Conservation (phyloP, 2,329 filamentous ascomycete genomes). For the Ramichloridium luteum region DNA sequence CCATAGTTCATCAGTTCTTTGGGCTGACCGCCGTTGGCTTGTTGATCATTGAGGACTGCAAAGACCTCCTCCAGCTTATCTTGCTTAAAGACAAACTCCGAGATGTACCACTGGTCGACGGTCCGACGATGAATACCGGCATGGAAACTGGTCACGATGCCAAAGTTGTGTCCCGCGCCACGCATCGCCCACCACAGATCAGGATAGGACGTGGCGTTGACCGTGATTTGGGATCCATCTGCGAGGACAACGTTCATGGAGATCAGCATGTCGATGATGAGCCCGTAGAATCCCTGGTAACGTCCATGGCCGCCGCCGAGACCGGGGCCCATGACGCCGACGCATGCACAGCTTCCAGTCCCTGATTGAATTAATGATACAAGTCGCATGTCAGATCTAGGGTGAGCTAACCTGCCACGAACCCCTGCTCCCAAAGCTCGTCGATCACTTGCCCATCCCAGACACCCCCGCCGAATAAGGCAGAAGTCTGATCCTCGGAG, state of each 20-base stretch:
- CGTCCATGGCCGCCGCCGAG: not conserved
- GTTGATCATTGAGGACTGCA: not conserved
- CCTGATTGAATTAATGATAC: too few species aligned
- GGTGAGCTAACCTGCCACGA: too few species aligned
- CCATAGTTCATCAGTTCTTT: slow-evolving; percentile 2
- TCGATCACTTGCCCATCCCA: slow-evolving; percentile 6
- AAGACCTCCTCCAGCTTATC: slow-evolving; percentile 6
- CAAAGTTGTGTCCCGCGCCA: slow-evolving; percentile 12
- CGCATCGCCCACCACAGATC: slow-evolving; percentile 10
- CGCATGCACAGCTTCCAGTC: too few species aligned
- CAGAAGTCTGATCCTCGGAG: slow-evolving; percentile 5
- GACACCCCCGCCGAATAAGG: slow-evolving; percentile 8
- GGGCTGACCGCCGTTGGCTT: slow-evolving; percentile 3
- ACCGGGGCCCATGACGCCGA: not conserved
- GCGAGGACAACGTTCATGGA: slow-evolving; percentile 1
- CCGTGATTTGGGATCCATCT: slow-evolving; percentile 1
- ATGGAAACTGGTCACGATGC: slow-evolving; percentile 7
- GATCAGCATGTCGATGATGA: slow-evolving; percentile 1
- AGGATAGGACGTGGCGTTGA: too few species aligned
- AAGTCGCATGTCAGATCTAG: too few species aligned
- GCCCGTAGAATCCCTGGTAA: too few species aligned
- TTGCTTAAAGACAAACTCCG: not conserved
- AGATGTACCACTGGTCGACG: too few species aligned
- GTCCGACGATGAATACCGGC: slow-evolving; percentile 5
- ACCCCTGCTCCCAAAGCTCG: slow-evolving; percentile 5